Conservation (phyloP, 192 early-diverging fungal genomes). For the Podila epigama region DNA sequence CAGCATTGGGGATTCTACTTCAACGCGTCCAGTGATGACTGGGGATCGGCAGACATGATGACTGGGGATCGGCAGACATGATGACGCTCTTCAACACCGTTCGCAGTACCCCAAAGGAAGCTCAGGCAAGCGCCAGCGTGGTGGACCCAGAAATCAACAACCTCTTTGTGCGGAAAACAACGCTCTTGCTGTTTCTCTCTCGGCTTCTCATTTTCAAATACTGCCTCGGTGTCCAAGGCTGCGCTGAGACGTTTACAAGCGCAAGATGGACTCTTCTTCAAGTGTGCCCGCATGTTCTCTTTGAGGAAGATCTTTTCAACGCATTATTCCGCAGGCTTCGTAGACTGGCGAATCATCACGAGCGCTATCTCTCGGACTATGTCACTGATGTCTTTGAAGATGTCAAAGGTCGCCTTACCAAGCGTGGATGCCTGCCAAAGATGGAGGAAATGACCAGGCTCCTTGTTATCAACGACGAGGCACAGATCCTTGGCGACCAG, state of each 20-base stretch:
- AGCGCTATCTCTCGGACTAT: background rate
- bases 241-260: background rate
- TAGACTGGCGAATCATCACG: background rate
- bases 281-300: background rate
- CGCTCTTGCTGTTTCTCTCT: background rate
- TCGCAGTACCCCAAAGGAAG: background rate
- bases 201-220: slow-evolving; percentile 6
- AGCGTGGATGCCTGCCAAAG: slow-evolving; percentile 1
- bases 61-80: background rate
- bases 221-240: background rate
- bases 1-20: background rate
- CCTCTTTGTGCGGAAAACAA: background rate
- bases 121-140: no score
- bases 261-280: background rate
- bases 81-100: background rate
- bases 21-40: background rate
- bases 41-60: background rate
- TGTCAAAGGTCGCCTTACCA: background rate
- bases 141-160: background rate
- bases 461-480: background rate
- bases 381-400: background rate
- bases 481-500: background rate
- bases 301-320: slow-evolving; percentile 1
- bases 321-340: background rate
- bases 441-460: background rate